These are phyloP conservation scores for Pichia sp. DNA, from an alignment of 1,139 yeast genomes.

Conservation along the genomic window DNA sequence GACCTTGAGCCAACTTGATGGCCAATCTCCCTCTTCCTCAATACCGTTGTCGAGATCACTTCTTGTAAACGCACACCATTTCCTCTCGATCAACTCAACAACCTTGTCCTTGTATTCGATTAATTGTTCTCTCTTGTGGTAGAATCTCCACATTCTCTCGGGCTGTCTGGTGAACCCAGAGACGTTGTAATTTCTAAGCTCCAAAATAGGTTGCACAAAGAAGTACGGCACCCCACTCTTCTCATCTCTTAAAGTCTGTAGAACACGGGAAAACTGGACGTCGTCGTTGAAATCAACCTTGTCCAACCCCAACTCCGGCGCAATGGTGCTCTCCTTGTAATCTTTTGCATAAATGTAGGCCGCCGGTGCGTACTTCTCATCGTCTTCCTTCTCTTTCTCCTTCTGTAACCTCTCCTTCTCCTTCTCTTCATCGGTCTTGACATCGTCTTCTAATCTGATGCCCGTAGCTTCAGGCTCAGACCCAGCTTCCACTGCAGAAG, in stretches of 20 bases:
- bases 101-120: constrained; percentile 65
- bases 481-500: constrained; percentile 3
- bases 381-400: constrained; percentile 35
- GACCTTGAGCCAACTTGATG: constrained; percentile 71
- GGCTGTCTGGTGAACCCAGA: constrained; percentile 79
- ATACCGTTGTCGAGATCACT: constrained; percentile 51
- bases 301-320: constrained; percentile 49
- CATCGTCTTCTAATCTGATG: constrained; percentile 7
- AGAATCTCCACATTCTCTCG: constrained; percentile 69
- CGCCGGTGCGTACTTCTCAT: constrained; percentile 41
- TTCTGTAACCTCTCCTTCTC: constrained; percentile 17
- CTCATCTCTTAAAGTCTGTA: constrained; percentile 24
- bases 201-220: constrained; percentile 71
- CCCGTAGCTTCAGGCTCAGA: constrained; percentile 10
- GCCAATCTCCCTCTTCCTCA: constrained; percentile 90
- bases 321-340: constrained; percentile 49
- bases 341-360: constrained; percentile 61
- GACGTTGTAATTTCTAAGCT: constrained; percentile 67
- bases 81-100: constrained; percentile 35
- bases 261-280: constrained; percentile 3
- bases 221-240: constrained; percentile 49
- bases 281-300: constrained; percentile 30
- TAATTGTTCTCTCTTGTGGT: constrained; percentile 66
- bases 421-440: constrained; percentile 11
- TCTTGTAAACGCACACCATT: constrained; percentile 52